A percentile compares a stretch with the other conserved stretches of the same genome.
phyloP scores from a whole-genome alignment of 2,329 filamentous ascomycete species.

The Gnomoniopsis smithogilvyi region DNA sequence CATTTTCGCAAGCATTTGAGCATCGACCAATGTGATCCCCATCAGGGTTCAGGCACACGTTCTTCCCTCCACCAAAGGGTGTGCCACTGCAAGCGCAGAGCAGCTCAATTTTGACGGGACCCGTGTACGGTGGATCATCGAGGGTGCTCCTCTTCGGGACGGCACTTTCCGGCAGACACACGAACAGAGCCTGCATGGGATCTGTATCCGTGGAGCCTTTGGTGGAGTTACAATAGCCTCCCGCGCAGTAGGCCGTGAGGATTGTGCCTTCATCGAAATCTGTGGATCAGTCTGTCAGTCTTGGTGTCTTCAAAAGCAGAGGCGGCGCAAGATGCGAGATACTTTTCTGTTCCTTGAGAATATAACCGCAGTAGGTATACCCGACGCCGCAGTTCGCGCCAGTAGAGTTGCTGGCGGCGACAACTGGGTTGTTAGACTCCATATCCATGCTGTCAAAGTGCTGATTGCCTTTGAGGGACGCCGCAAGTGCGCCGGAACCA shows the following conservation, averaged over 20 bases:
- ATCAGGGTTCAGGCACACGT: slow-evolving; percentile 16
- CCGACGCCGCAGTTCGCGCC: slow-evolving; percentile 11
- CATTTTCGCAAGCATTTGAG: slow-evolving; percentile 12
- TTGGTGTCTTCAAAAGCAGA: not conserved
- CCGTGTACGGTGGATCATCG: slow-evolving; percentile 12
- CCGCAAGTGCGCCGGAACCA: not conserved
- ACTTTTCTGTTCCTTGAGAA: slow-evolving; percentile 16
- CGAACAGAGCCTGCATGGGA: slow-evolving; percentile 13
- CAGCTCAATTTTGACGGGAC: slow-evolving; percentile 17
- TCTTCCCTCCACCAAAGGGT: slow-evolving; percentile 3
- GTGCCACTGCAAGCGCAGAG: slow-evolving; percentile 17
- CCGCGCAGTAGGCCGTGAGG: slow-evolving; percentile 17
- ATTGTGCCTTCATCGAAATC: slow-evolving; percentile 16
- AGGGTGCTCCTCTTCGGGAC: slow-evolving; percentile 4
- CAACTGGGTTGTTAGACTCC: not conserved
- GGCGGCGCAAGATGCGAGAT: not conserved
- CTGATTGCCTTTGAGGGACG: not conserved
- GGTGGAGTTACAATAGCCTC: slow-evolving; percentile 10
- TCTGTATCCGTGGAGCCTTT: slow-evolving; percentile 15
- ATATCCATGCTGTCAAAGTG: not conserved
- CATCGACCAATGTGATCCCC: slow-evolving; percentile 17
- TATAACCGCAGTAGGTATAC: slow-evolving; percentile 18
- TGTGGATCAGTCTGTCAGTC: not conserved
- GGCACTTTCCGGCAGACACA: slow-evolving; percentile 13
- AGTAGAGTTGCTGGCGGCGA: not conserved